phyloP scores from a whole-genome alignment of 1,284 basidiomycete species.

The Leccinum fallax region DNA sequence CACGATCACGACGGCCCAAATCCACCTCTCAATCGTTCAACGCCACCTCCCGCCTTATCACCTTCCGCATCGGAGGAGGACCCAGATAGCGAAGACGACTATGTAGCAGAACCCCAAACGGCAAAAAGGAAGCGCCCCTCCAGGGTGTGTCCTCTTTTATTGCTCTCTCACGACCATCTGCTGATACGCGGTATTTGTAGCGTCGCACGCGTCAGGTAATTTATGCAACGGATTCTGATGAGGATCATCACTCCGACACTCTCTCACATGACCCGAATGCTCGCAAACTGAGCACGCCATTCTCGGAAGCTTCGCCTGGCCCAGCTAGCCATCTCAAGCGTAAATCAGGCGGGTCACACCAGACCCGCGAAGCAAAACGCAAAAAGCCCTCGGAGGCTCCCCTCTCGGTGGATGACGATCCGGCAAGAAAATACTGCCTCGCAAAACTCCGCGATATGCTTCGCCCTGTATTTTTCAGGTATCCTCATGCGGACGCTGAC shows the following conservation, averaged over 20 bases:
- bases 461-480: constrained; percentile 64
- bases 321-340: constrained; percentile 41
- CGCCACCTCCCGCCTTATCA: constrained; percentile 34
- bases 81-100: constrained; percentile 67
- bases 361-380: constrained; percentile 43
- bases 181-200: constrained; percentile 30
- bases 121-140: constrained; percentile 31
- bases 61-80: constrained; percentile 55
- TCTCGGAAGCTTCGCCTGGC: constrained; percentile 28
- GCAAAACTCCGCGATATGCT: constrained; percentile 72
- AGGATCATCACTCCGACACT: constrained; percentile 36
- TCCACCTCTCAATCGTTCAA: constrained; percentile 18
- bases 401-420: constrained; percentile 56
- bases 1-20: constrained; percentile 27
- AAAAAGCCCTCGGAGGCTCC: constrained; percentile 45
- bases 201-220: constrained; percentile 42
- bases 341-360: constrained; percentile 38
- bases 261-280: constrained; percentile 13
- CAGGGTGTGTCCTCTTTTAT: constrained; percentile 47
- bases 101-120: constrained; percentile 51
- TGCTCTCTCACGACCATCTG: constrained; percentile 8
- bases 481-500: constrained; percentile 48
- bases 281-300: constrained; percentile 29
- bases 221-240: constrained; percentile 48
- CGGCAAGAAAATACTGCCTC: constrained; percentile 74